These are phyloP conservation scores for Starmerella apicola DNA, from an alignment of 805 yeast species.

Conservation along the genomic window DNA sequence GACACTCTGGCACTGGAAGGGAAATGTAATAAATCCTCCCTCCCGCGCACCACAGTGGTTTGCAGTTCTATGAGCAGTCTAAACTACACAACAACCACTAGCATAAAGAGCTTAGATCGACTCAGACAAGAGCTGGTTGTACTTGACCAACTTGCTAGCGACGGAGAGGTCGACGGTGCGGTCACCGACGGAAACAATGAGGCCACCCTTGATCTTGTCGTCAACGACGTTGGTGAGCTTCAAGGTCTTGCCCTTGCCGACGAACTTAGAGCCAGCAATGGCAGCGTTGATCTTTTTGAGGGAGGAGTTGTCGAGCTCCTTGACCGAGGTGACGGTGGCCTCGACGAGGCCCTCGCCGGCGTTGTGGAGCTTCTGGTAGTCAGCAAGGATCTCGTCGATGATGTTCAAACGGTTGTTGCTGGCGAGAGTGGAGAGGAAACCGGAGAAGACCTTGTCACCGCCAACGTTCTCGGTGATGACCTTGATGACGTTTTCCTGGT, in stretches of 20 bases:
- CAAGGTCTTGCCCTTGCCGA: conserved; percentile 76
- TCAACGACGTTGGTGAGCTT: conserved; percentile 71
- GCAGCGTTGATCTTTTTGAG: conserved; percentile 69
- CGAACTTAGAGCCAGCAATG: conserved; percentile 62
- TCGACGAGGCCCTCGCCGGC: conserved; percentile 87
- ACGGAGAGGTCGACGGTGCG: conserved; percentile 90
- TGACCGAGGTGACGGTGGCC: conserved; percentile 82
- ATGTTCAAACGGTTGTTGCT: conserved; percentile 86
- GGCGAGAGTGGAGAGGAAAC: conserved; percentile 74
- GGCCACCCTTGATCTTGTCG: conserved; percentile 90
- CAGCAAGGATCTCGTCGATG: conserved; percentile 49
- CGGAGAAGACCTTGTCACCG: conserved; percentile 59
- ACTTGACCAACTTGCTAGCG: conserved; percentile 68
- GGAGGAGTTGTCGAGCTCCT: conserved; percentile 66
- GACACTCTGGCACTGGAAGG: too few species aligned
- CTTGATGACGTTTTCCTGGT: conserved; percentile 59
- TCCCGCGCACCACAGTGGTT: too few species aligned
- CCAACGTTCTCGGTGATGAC: conserved; percentile 38
- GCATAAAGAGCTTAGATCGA: conserved; percentile 42
- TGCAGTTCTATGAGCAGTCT: too few species aligned
- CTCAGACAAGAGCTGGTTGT: conserved; percentile 80
- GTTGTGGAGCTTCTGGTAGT: conserved; percentile 67
- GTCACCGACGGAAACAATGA: conserved; percentile 91
- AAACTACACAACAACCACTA: not conserved
- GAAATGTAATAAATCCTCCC: too few species aligned